Conservation (phyloP, 192 early-diverging fungal genomes). For the Gigaspora rosea region DNA sequence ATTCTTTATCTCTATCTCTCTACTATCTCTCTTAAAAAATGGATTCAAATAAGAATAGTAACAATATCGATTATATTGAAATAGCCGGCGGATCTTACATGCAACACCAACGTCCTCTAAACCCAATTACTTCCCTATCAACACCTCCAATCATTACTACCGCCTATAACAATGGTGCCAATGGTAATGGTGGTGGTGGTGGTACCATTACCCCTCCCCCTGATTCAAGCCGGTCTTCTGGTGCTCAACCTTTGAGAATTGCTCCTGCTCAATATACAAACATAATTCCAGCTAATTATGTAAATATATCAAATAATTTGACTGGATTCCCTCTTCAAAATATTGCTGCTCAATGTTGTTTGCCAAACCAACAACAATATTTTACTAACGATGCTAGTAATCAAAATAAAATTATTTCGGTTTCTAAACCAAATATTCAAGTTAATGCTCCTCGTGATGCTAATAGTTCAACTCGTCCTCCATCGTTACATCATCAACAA, state of each 20-base stretch:
- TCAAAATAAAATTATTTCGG: background rate
- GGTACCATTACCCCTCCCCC: background rate
- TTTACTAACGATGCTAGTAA: background rate
- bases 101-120: background rate
- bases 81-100: too few species aligned
- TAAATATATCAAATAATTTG: background rate
- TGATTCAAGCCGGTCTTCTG: background rate
- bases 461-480: background rate
- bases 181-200: background rate
- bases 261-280: background rate
- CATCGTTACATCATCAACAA: background rate
- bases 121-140: background rate
- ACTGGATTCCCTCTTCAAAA: background rate
- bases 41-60: too few species aligned
- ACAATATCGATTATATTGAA: too few species aligned
- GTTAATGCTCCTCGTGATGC: background rate
- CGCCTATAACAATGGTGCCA: background rate
- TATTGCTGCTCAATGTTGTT: background rate
- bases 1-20: too few species aligned
- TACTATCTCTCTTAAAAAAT: too few species aligned
- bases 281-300: background rate
- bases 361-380: background rate
- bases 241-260: background rate
- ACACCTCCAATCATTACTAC: background rate
- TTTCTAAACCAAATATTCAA: background rate